phyloP scores from a whole-genome alignment of 352 stramenopile species.

The Phytophthora brassicae region DNA sequence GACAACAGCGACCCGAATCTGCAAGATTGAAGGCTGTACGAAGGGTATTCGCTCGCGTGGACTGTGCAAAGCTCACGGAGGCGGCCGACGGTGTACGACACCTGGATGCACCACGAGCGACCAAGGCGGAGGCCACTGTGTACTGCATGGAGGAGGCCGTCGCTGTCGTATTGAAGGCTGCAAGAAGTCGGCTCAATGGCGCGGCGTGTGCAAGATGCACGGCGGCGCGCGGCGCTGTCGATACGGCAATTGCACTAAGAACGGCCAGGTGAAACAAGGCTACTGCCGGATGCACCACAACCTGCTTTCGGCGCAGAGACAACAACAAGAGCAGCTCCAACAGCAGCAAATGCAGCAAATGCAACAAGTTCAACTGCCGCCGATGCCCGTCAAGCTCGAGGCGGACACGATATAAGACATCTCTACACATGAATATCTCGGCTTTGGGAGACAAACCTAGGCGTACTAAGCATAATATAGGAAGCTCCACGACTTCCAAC shows the following conservation, averaged over 20 bases:
- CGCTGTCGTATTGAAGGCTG: conserved; percentile 78
- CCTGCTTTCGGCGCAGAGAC: conserved; percentile 43
- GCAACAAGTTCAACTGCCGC: conserved; percentile 9
- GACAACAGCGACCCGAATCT: conserved; percentile 61
- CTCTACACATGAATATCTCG: too few relatives aligned
- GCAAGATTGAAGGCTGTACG: conserved; percentile 69
- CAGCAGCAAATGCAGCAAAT: conserved; percentile 24
- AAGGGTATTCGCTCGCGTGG: conserved; percentile 80
- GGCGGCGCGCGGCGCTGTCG: conserved; percentile 77
- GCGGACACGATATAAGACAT: conserved; percentile 30
- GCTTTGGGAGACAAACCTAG: too few relatives aligned
- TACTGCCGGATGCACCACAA: conserved; percentile 83
- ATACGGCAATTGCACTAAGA: conserved; percentile 80
- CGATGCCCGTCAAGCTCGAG: conserved; percentile 21
- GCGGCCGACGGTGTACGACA: conserved; percentile 76
- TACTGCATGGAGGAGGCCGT: conserved; percentile 79
- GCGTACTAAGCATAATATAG: conserved; percentile 44
- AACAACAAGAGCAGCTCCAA: conserved; percentile 44
- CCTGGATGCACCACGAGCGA: conserved; percentile 82
- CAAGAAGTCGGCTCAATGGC: conserved; percentile 81
- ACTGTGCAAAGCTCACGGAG: conserved; percentile 83
- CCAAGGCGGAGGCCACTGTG: conserved; percentile 84
- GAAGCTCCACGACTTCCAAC: conserved; percentile 18
- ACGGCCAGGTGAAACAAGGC: conserved; percentile 77
- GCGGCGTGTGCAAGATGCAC: conserved; percentile 85